These are phyloP conservation scores for Pleurotus cornucopiae DNA, from an alignment of 768 basidiomycete species.

Conservation along the genomic window DNA sequence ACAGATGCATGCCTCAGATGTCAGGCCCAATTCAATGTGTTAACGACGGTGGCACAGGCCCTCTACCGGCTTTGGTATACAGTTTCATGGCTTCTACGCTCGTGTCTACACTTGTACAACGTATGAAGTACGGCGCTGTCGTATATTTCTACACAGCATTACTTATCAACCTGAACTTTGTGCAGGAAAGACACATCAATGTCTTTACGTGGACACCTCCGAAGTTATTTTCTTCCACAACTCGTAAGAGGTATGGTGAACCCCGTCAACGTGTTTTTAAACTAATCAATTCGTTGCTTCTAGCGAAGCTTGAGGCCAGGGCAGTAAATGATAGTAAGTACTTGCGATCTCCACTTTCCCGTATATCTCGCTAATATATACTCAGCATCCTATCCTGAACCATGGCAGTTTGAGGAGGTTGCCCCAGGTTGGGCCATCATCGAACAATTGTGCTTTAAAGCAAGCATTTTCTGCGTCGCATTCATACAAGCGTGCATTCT, in stretches of 20 bases:
- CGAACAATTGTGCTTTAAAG: conserved; percentile 16
- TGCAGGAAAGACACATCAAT: conserved; percentile 14
- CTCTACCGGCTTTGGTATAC: conserved; percentile 17
- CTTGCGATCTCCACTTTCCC: not conserved
- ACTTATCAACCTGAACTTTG: not conserved
- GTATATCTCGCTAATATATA: not conserved
- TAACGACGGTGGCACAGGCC: not conserved
- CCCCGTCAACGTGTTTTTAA: no score
- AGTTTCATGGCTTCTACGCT: conserved; percentile 23
- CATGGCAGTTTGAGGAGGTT: conserved; percentile 25
- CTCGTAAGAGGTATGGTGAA: conserved; percentile 28
- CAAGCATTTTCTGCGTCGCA: conserved; percentile 20
- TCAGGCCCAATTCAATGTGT: conserved; percentile 4
- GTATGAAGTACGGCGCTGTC: conserved; percentile 10
- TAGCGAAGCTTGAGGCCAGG: conserved; percentile 16
- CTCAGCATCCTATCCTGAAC: conserved; percentile 12
- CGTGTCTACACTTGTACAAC: conserved; percentile 17
- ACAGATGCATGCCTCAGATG: not conserved
- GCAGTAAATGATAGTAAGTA: not conserved
- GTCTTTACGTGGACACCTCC: conserved; percentile 25
- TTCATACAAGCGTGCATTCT: conserved; percentile 20
- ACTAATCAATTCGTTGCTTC: not conserved
- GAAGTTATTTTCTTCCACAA: conserved; percentile 33
- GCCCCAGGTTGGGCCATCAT: conserved; percentile 32
- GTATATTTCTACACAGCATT: not conserved